Evolutionary conservation across 2,329 filamentous ascomycete genomes (phyloP), one percentile per base, ranked within the genome.

Genomic region (Herpomyces periplanetae): DNA sequence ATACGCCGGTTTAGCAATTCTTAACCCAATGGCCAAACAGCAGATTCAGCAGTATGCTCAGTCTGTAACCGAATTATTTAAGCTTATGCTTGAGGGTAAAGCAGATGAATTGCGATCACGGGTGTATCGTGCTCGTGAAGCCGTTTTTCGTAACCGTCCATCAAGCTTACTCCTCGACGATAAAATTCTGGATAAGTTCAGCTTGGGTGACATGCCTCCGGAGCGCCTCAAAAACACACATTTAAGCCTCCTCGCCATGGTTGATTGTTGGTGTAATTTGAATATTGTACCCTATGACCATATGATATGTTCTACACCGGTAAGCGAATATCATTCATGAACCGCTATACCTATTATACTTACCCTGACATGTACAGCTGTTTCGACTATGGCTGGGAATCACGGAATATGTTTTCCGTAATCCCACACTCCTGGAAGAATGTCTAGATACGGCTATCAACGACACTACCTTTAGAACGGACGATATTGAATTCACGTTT

Each of bases 271-370:
- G 80, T 80, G 66, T 34, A 66, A 68, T 28, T 50, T 91, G 17
- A 64, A 59, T 13, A 96, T 88, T 30, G 64, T 84, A 18, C 80
- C 80, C 1, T 96, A 96, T 38, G 75, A 96, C 39, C 84, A 96
- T 44, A 96, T 96, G 73, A 84, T 96, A 28, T 96, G 80, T 44
- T 87, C 71, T 20, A 96, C 80, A 15, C 80, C 80, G 18, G 53
- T 59, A 33, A 35, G n/a, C 8, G 10, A 10, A 13, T 15, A 16
- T 5, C 3, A 5, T n/a, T 7, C 16, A 3, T 20, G n/a, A 21
- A 13, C 7, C n/a, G 8, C 15, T 21, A 10, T 13, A 15, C 17
- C 5, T 8, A 9, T 18, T 6, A 10, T 13, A 11, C 15, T 16
- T 10, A 13, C 14, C 7, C 8, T 18, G 9, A 13, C 19, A 19